Evolutionary conservation across 176 grass and related monocot species (phyloP), one percentile per base, ranked within the genome.

Genomic region (Juncus inflexus): DNA sequence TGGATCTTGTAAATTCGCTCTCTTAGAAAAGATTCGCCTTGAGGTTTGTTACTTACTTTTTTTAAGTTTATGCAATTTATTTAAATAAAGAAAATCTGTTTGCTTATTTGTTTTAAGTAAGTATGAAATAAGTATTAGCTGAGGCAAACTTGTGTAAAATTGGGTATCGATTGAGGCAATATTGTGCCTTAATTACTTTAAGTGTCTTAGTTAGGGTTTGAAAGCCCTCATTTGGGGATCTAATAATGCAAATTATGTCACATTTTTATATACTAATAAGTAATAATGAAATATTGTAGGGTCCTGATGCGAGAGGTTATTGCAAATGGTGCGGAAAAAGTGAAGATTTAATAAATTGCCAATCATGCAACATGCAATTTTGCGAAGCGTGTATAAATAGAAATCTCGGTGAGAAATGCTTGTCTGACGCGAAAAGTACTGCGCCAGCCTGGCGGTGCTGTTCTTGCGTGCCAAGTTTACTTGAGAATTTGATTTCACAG

Each of bases 311-410:
- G 35, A 80, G 70, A 76, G 80, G 72, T 69, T 99, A 86, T 82
- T 99, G 94, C 75, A 84, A 70, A 63, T 99, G 94, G 88, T 99
- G 88, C 81, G 70, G 86, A 70, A 82, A 84, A 65, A 76, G 77
- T 68, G 84, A 86, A 67, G 79, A 86, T 40, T 80, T 99, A 79
- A 76, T 77, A 66, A 84, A 64, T 83, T 99, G 88, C 79, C 77
- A 76, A 74, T 92, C 85, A 35, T 99, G 94, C 72, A 89, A 80
- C 61, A 83, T 89, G 57, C 75, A 84, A 70, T 99, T 99, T 55
- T 92, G 94, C 74, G 56, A 52, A 77, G 63, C 61, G 39, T 97
- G 94, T 61, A 69, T 97, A 74, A 67, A 52, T 37, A 88, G 84
- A 52, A 97, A 97, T 85, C 80, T 91, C 77, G 94, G 94, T 62